phyloP scores from a whole-genome alignment of 768 basidiomycete genomes.

The Filobasidium floriforme region DNA sequence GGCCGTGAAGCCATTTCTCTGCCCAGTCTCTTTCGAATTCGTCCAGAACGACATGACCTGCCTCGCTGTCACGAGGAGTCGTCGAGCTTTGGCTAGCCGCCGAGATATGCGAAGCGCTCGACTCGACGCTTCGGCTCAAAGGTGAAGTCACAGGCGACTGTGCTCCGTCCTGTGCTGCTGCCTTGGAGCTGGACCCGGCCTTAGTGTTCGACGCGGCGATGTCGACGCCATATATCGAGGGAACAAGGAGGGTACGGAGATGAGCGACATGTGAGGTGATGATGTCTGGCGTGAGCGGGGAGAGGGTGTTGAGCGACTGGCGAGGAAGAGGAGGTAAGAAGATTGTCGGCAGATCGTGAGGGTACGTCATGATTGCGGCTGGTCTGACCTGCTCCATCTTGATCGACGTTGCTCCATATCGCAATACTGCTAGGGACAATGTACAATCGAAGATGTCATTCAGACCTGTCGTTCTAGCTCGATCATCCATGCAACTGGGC shows the following conservation, averaged over 20 bases:
- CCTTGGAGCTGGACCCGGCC: not conserved
- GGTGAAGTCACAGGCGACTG: not conserved
- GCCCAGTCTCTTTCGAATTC: constrained; percentile 43
- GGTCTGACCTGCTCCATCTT: no score
- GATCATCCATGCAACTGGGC: no score
- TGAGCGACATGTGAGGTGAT: constrained; percentile 30
- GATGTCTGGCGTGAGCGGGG: constrained; percentile 24
- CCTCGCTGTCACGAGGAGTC: not conserved
- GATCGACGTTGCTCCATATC: no score
- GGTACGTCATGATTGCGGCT: not conserved
- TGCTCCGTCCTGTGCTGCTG: no score
- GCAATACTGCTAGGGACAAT: no score
- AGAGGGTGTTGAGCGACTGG: constrained; percentile 29
- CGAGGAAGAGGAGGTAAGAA: constrained; percentile 40
- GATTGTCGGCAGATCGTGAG: constrained; percentile 25
- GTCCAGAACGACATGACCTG: constrained; percentile 21
- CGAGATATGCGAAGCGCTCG: not conserved
- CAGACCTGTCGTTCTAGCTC: no score
- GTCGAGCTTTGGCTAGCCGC: not conserved
- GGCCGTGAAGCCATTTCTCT: constrained; percentile 40
- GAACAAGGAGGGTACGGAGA: not conserved
- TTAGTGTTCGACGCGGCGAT: not conserved
- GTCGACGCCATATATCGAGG: not conserved
- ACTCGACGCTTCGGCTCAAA: not conserved
- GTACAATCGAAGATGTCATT: no score